phyloP scores from a whole-genome alignment of 2,329 filamentous ascomycete species.

The Xylaria sp. region DNA sequence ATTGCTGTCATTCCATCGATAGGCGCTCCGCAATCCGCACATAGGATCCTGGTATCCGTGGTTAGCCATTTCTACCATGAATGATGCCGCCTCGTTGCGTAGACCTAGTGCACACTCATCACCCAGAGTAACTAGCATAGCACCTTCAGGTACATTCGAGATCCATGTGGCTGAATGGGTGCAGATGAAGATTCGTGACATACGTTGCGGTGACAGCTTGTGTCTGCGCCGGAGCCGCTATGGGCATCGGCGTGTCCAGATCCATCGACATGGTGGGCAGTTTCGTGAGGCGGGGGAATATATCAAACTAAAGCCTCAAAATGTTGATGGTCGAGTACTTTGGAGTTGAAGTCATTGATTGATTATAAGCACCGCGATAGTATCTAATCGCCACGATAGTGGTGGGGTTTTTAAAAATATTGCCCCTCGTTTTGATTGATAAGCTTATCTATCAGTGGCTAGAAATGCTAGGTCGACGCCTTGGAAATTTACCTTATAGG shows the following conservation, averaged over 20 bases:
- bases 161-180: neutral
- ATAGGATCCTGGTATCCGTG: conserved; percentile 78
- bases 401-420: conserved; percentile 43
- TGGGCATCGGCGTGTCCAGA: conserved; percentile 64
- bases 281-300: neutral
- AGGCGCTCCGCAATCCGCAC: conserved; percentile 95
- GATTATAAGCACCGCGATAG: conserved; percentile 6
- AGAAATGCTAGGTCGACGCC: neutral
- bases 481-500: neutral
- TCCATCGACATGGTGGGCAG: conserved; percentile 64
- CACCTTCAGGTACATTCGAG: neutral
- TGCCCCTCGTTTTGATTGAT: conserved; percentile 40
- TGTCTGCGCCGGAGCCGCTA: conserved; percentile 48
- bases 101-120: neutral
- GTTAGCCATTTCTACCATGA: conserved; percentile 11
- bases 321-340: neutral
- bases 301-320: neutral
- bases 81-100: conserved; percentile 9
- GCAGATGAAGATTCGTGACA: conserved; percentile 43
- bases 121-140: neutral
- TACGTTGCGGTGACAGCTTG: conserved; percentile 62
- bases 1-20: conserved; percentile 90
- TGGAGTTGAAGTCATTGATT: conserved; percentile 9
- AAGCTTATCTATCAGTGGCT: conserved; percentile 34
- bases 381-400: conserved; percentile 22